Base-by-base conservation (phyloP, 2,329 filamentous ascomycete genomes). In the Fusarium sororula region DNA sequence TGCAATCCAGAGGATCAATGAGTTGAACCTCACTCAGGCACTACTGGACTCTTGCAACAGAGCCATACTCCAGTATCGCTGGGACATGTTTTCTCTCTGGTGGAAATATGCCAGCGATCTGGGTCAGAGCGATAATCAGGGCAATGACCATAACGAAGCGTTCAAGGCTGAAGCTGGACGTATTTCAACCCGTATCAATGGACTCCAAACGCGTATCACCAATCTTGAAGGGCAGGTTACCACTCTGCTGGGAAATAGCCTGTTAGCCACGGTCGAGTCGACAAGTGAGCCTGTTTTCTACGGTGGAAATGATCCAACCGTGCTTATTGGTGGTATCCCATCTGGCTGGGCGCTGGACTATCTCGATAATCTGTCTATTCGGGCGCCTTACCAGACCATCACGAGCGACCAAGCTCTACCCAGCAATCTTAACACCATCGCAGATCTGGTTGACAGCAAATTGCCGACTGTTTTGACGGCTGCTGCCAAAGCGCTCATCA, bases 31-130 rank as follows among this genome's bases (percentile, higher is more conserved):
- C 30, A 58, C 45, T 4, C 77, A 81, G 66, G 13, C 24, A 4
- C 66, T 75, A 12, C 63, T 77, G 1, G 80, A 82, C 28, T 63
- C 72, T 0, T 68, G 65, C 30, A 58, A 26, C 18, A 73, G 76
- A 13, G 51, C 68, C 17, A 50, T 75, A 8, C 50, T 61, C n/a
- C 75, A 79, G 38, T 59, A 75, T 22, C 79, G 78, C 37, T 85
- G 84, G 84, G 78, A 83, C 17, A 73, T 85, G 72, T 85, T 85
- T 63, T 77, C 82, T 0, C n/a, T 72, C 6, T 86, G 83, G 83
- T 86, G 83, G 83, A 81, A 82, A 56, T 84, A 78, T 44, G 71
- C 57, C 4, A 60, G 57, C 0, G 44, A 60, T 51, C 0, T 61
- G 2, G 58, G 58, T 1, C 58, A 61, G 47, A 61, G 58, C 30